Evolutionary conservation across 1,284 basidiomycete species (phyloP), one percentile per base, ranked within the genome.

Genomic region (Rhodotorula sp.): DNA sequence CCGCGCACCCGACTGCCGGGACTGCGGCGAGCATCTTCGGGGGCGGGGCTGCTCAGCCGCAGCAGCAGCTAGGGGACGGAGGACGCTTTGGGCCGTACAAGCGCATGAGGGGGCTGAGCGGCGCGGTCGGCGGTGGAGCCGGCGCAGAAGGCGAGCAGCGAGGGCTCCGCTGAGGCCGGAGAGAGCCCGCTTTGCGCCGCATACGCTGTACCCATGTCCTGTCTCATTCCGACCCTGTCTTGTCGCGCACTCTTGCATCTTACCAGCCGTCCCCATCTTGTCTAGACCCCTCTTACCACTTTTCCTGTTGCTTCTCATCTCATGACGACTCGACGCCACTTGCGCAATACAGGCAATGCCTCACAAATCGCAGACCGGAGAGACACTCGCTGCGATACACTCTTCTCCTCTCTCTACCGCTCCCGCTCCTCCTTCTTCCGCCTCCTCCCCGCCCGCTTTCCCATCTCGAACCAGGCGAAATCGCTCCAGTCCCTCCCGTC

Each of bases 91-190:
- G 50, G 44, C 50, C 12, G 21, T 54, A 61, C 25, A 67, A 67
- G 44, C 49, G 55, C 13, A 44, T 62, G 66, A 12, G 57, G n/a
- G 42, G 49, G 21, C 21, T 44, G n/a, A 46, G 63, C 12, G 27
- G 45, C 7, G 25, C 14, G 23, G 4, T 58, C 13, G 44, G 56
- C 56, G 48, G 19, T 17, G 27, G 23, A 25, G 48, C 50, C 10
- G 60, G 34, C 45, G 34, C 14, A 7, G 54, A 41, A 4, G 54
- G 55, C n/a, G 58, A 41, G 49, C 27, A 50, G 10, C 19, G 61
- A 9, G 61, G 66, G 12, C 14, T 67, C 59, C 13, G 66, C n/a
- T 67, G 58, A 60, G 34, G 16, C 10, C 16, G 17, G 42, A 10
- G 42, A 13, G 42, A 42, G 9, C 7, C 19, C 34, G 9, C 16